phyloP scores from a whole-genome alignment of 495 filamentous ascomycete genomes.

The Aeminium ludgeri region DNA sequence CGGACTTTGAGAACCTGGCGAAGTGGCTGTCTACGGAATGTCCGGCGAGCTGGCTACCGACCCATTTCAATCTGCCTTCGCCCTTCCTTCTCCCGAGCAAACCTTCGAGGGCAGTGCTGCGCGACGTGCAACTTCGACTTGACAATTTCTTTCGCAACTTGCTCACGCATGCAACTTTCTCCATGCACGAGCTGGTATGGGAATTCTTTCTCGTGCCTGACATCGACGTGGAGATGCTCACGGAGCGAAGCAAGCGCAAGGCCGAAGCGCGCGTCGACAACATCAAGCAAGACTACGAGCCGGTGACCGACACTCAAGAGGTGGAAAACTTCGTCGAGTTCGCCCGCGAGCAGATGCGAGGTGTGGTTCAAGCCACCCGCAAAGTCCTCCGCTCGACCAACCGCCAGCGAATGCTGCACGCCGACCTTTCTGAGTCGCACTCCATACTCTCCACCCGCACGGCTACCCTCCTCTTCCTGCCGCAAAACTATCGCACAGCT shows the following conservation, averaged over 20 bases:
- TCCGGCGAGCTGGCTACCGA: conserved; percentile 86
- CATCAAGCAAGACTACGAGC: conserved; percentile 70
- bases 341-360: conserved; percentile 72
- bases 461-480: conserved; percentile 48
- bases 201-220: conserved; percentile 98
- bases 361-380: conserved; percentile 64
- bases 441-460: conserved; percentile 39
- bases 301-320: conserved; percentile 64
- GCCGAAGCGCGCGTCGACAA: conserved; percentile 66
- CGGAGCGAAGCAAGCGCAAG: conserved; percentile 71
- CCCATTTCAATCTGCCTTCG: conserved; percentile 58
- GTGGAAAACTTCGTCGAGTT: conserved; percentile 85
- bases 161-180: conserved; percentile 78
- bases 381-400: conserved; percentile 58
- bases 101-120: conserved; percentile 70
- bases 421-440: conserved; percentile 54
- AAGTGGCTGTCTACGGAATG: conserved; percentile 80
- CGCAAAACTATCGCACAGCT: conserved; percentile 47
- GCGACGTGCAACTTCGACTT: conserved; percentile 72
- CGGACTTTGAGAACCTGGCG: conserved; percentile 82
- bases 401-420: conserved; percentile 33
- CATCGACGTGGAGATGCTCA: conserved; percentile 76
- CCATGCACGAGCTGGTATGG: conserved; percentile 95
- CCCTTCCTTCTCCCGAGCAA: conserved; percentile 87
- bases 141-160: conserved; percentile 77